Evolutionary conservation across 768 basidiomycete genomes (phyloP).

Genomic region (Boletus bicolor): DNA sequence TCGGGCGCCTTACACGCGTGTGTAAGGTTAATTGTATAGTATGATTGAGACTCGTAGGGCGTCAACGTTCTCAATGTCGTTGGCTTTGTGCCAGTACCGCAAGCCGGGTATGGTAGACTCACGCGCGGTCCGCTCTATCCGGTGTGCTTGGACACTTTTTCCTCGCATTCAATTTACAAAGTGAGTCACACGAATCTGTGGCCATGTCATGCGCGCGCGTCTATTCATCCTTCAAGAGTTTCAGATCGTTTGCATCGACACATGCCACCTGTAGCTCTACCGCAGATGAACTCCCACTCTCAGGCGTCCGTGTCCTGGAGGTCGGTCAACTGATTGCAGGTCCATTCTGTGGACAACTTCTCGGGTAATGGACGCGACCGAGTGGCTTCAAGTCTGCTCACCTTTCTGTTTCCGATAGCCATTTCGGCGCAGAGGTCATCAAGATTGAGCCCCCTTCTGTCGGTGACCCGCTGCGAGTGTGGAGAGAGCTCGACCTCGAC

Average conservation of each 20-base stretch:
- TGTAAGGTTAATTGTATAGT: too few species aligned
- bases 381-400: not conserved
- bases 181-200: not conserved
- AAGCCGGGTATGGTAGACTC: not conserved
- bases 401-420: conserved; percentile 35
- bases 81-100: not conserved
- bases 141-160: not conserved
- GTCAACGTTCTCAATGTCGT: not conserved
- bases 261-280: too few species aligned
- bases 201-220: not conserved
- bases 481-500: conserved; percentile 68
- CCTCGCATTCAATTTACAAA: not conserved
- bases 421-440: conserved; percentile 71
- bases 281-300: conserved; percentile 45
- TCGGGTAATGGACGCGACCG: conserved; percentile 45
- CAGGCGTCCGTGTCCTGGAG: conserved; percentile 63
- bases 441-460: conserved; percentile 63
- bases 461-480: conserved; percentile 68
- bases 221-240: not conserved
- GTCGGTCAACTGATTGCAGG: conserved; percentile 71
- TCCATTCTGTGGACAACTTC: conserved; percentile 68
- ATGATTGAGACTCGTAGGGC: not conserved
- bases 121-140: not conserved
- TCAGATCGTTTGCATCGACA: conserved; percentile 14
- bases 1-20: too few species aligned